Conservation (phyloP, 208 protist genomes). For the Zelonia costaricensis region DNA sequence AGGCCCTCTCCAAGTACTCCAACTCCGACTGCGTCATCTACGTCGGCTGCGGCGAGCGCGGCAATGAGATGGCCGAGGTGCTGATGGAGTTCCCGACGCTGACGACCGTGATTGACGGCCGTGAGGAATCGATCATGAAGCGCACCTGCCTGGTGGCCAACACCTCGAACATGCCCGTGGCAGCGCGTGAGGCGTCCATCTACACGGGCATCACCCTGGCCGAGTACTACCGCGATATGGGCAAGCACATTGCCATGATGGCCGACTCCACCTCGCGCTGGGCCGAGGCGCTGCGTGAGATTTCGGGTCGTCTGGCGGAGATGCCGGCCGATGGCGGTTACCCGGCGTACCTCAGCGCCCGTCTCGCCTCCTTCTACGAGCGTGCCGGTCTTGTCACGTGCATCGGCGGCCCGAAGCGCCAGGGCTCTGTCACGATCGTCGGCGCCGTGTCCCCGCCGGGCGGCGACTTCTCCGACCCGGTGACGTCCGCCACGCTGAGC, state of each 20-base stretch:
- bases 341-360: conserved; percentile 99
- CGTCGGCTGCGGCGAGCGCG: conserved; percentile 99
- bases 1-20: conserved; percentile 99
- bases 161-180: conserved; percentile 99
- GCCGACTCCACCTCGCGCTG: conserved; percentile 99
- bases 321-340: conserved; percentile 99
- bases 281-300: conserved; percentile 99
- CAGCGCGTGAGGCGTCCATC: conserved; percentile 99
- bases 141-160: conserved; percentile 99
- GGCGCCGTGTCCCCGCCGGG: conserved; percentile 99
- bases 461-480: conserved; percentile 99
- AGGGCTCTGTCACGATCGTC: conserved; percentile 99
- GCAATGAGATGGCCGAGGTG: conserved; percentile 99
- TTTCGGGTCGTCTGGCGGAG: conserved; percentile 99
- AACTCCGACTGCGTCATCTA: conserved; percentile 99
- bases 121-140: conserved; percentile 99
- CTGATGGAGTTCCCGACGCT: conserved; percentile 99
- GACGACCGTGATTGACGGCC: conserved; percentile 94
- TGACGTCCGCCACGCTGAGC: conserved; percentile 98
- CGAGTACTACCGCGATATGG: conserved; percentile 99
- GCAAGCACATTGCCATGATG: conserved; percentile 99
- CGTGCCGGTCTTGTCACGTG: conserved; percentile 94
- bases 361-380: conserved; percentile 99
- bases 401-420: conserved; percentile 95
- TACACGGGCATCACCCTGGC: conserved; percentile 99